Evolutionary conservation across 768 basidiomycete genomes (phyloP).

Genomic region (Rhodotorula babjevae): DNA sequence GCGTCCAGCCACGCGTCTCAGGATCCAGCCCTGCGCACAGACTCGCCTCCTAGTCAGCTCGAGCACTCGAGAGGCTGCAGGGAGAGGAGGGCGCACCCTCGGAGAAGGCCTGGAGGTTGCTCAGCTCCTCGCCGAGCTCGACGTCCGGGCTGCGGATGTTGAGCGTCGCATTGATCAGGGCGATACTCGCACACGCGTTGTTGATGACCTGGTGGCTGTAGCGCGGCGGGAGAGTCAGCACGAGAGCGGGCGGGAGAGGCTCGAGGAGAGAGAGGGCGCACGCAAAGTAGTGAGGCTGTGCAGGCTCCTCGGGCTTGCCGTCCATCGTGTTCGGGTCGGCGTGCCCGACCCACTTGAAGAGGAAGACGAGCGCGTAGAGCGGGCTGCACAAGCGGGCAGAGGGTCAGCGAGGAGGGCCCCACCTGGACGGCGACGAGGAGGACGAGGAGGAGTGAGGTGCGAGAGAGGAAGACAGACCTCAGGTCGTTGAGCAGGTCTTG

Average conservation of each 20-base stretch:
- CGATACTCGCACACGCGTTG: slow-evolving; percentile 69
- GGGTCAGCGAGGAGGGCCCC: background rate
- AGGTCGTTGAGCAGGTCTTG: slow-evolving; percentile 14
- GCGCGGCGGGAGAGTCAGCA: background rate
- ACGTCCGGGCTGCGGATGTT: slow-evolving; percentile 32
- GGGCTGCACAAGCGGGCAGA: slow-evolving; percentile 53
- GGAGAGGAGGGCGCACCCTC: slow-evolving; percentile 7
- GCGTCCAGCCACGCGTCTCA: slow-evolving; percentile 49
- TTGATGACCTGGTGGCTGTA: slow-evolving; percentile 63
- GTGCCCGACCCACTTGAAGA: slow-evolving; percentile 90
- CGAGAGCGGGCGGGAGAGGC: background rate
- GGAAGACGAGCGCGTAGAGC: slow-evolving; percentile 82
- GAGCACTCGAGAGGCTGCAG: background rate
- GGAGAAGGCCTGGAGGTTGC: slow-evolving; percentile 34
- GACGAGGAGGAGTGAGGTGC: background rate
- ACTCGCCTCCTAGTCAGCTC: background rate
- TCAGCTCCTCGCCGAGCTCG: slow-evolving; percentile 32
- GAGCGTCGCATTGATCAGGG: slow-evolving; percentile 35
- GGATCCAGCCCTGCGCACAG: slow-evolving; percentile 67
- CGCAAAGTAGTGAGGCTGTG: slow-evolving; percentile 65
- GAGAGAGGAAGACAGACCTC: background rate
- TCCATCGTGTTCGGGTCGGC: slow-evolving; percentile 29
- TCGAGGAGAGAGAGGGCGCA: background rate
- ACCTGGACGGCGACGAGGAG: background rate
- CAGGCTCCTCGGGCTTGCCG: slow-evolving; percentile 47